These are phyloP conservation scores for Fraxinus greggii DNA, from an alignment of 305 asterid genomes.

Conservation along the genomic window DNA sequence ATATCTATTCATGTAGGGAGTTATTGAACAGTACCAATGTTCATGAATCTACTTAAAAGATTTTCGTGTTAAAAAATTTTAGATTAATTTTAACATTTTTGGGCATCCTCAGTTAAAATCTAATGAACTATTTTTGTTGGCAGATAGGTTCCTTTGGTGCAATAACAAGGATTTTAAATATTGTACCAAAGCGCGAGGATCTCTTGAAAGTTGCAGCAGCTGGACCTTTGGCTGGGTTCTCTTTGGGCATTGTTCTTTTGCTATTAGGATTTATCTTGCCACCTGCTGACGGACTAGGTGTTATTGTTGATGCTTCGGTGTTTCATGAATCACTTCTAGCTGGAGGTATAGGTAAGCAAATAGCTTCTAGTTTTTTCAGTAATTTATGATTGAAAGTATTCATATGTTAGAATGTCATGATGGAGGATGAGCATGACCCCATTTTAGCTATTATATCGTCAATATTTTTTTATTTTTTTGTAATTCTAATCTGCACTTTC, in stretches of 20 bases:
- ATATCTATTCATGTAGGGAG: not conserved
- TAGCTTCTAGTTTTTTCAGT: not conserved
- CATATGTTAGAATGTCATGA: not conserved
- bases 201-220: conserved; percentile 91
- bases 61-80: not conserved
- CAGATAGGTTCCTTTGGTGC: conserved; percentile 98
- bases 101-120: conserved; percentile 8
- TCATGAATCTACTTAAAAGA: not conserved
- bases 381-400: not conserved
- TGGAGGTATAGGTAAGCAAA: conserved; percentile 78
- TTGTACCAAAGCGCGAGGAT: conserved; percentile 82
- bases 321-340: conserved; percentile 88
- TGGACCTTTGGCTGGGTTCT: conserved; percentile 90
- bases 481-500: not conserved
- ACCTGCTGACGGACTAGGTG: conserved; percentile 79
- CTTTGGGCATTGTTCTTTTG: conserved; percentile 69
- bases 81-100: not conserved
- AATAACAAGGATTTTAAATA: conserved; percentile 81
- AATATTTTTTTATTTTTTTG: not conserved
- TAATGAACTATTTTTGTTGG: conserved; percentile 50
- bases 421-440: conserved; percentile 9
- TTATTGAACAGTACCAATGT: not conserved
- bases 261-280: conserved; percentile 83
- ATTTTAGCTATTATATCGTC: not conserved
- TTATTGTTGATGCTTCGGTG: conserved; percentile 75